These are phyloP conservation scores for Basidiobolus meristosporus DNA, from an alignment of 371 early-diverging fungal genomes.

Conservation along the genomic window DNA sequence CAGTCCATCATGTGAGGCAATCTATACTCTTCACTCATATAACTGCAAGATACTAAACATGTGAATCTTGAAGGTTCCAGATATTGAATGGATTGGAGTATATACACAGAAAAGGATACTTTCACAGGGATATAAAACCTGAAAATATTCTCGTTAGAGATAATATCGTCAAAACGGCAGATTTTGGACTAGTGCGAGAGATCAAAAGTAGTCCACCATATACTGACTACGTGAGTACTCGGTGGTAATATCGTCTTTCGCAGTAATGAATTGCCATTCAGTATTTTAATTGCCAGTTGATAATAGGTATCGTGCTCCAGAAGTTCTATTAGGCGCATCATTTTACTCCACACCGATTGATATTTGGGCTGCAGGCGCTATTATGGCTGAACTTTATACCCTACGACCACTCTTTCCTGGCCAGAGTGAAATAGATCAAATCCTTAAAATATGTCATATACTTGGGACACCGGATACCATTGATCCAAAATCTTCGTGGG, in stretches of 20 bases:
- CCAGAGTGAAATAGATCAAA: conserved; percentile 73
- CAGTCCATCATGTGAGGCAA: conserved; percentile 29
- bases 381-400: conserved; percentile 72
- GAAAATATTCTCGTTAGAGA: conserved; percentile 47
- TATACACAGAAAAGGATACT: conserved; percentile 76
- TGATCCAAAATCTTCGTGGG: conserved; percentile 33
- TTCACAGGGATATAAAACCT: conserved; percentile 92
- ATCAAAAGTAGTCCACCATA: conserved; percentile 57
- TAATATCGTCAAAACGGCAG: conserved; percentile 68
- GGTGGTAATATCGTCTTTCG: conserved; percentile 71
- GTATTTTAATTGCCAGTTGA: conserved; percentile 14
- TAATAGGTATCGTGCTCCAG: conserved; percentile 99
- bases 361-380: conserved; percentile 94
- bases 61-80: conserved; percentile 25
- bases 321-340: conserved; percentile 70
- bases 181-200: conserved; percentile 84
- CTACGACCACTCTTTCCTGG: conserved; percentile 88
- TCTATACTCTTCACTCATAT: background rate
- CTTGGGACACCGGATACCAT: conserved; percentile 24
- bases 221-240: conserved; percentile 86
- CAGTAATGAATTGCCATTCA: background rate
- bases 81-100: conserved; percentile 62
- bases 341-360: conserved; percentile 88
- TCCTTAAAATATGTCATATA: conserved; percentile 44
- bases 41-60: too few relatives aligned